Base-by-base conservation (phyloP, 2,329 filamentous ascomycete species). In the Cytospora schulzeri region DNA sequence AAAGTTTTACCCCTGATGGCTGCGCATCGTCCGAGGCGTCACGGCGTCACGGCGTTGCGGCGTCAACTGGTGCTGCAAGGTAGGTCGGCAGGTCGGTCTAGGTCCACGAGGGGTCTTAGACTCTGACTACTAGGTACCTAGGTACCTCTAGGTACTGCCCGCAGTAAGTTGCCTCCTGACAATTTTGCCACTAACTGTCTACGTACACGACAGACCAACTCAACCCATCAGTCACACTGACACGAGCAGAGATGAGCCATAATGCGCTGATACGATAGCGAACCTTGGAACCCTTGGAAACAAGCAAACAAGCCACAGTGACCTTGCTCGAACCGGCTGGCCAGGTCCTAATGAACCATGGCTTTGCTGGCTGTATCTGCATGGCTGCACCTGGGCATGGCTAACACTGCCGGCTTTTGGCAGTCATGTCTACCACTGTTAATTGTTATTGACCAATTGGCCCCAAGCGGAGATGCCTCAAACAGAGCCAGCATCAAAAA, bases 1-100 rank as follows among this genome's bases (percentile, higher is more conserved):
- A 14, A 24, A 48, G 9, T 22, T 48, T 48, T 48, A 48, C 45
- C 45, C 45, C 45, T 48, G 45, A 48, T 41, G 38, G 38, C 59
- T 61, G 58, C 45, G 50, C 29, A 53, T 53, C 51, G 29, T 48
- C 12, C 14, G 45, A 24, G 45, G 45, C 45, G n/a, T 48, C 45
- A 45, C 19, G 38, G 38, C n/a, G 9, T 24, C 22, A 48, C 33
- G 14, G 33, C 33, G 14, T 35, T 15, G 15, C 33, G 33, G 33
- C 33, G 33, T 4, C 33, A 35, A 35, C 33, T 15, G 33, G 12
- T 35, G 33, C 33, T 35, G 31, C 31, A 35, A 14, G 31, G 31
- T 35, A 31, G 29, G 29, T 5, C 11, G 33, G 33, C 33, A 35
- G 33, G 14, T 15, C 29, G 29, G 9, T 4, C 9, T 31, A 15